These are phyloP conservation scores for Monilinia aucupariae DNA, from an alignment of 2,329 filamentous ascomycete genomes.

Conservation along the genomic window DNA sequence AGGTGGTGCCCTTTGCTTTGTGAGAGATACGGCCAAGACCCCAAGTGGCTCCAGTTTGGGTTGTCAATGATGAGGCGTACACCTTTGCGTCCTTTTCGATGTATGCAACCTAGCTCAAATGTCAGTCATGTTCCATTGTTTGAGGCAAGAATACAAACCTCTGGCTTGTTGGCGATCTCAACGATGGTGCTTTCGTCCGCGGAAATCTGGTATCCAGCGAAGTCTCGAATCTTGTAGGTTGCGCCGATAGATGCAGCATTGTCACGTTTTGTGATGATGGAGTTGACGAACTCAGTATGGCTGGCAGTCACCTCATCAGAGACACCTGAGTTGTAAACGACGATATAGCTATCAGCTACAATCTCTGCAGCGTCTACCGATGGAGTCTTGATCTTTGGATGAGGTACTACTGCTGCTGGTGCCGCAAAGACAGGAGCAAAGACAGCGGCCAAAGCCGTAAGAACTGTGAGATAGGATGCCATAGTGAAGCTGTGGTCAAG, in stretches of 20 bases:
- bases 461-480: slow-evolving; percentile 28
- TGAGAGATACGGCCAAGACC: slow-evolving; percentile 36
- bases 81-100: slow-evolving; percentile 32
- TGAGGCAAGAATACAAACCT: slow-evolving; percentile 20
- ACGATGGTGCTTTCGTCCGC: slow-evolving; percentile 29
- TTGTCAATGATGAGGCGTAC: slow-evolving; percentile 31
- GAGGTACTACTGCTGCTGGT: slow-evolving; percentile 18
- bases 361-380: slow-evolving; percentile 46
- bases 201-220: slow-evolving; percentile 31
- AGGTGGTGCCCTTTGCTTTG: slow-evolving; percentile 23
- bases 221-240: slow-evolving; percentile 26
- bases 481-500: slow-evolving; percentile 20
- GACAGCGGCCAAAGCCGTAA: slow-evolving; percentile 31
- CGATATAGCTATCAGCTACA: slow-evolving; percentile 56
- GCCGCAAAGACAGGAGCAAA: slow-evolving; percentile 29
- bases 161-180: slow-evolving; percentile 30
- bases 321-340: slow-evolving; percentile 56
- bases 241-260: slow-evolving; percentile 35
- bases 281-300: slow-evolving; percentile 45
- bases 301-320: slow-evolving; percentile 44
- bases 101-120: slow-evolving; percentile 28
- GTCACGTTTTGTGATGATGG: slow-evolving; percentile 52
- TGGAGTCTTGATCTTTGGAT: slow-evolving; percentile 32
- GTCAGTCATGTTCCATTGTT: not conserved
- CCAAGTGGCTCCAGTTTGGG: slow-evolving; percentile 31